A percentile compares a stretch with the other conserved stretches of the same genome.
Conservation (phyloP, 495 filamentous ascomycete genomes). For the Penicillium bovifimosum region DNA sequence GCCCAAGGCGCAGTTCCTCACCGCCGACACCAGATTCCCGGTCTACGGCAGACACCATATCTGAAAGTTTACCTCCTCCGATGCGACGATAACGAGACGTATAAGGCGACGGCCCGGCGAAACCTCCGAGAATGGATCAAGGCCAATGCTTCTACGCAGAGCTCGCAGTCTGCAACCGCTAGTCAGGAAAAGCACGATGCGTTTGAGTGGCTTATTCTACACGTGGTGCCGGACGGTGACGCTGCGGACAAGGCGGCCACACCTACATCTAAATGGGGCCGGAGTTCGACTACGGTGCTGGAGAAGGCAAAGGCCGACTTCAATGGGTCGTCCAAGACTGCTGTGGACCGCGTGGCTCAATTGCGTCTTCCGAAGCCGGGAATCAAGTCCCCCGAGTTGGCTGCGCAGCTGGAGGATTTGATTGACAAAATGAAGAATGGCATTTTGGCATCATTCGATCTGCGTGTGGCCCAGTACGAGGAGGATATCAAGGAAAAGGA, state of each 20-base stretch:
- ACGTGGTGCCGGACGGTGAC: constrained; percentile 64
- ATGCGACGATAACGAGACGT: constrained; percentile 91
- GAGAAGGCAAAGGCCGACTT: constrained; percentile 92
- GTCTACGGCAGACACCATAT: constrained; percentile 88
- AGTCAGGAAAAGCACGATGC: constrained; percentile 85
- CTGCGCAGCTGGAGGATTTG: constrained; percentile 74
- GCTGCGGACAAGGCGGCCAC: constrained; percentile 62
- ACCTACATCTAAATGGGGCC: constrained; percentile 72
- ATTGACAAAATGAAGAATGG: constrained; percentile 79
- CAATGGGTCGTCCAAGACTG: constrained; percentile 74
- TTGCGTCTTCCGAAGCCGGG: constrained; percentile 58
- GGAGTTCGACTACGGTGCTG: constrained; percentile 70
- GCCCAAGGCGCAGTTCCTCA: constrained; percentile 42
- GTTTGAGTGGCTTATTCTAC: constrained; percentile 92
- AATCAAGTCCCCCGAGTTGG: constrained; percentile 60
- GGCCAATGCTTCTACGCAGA: constrained; percentile 52
- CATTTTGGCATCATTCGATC: constrained; percentile 85
- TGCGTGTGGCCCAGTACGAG: constrained; percentile 88
- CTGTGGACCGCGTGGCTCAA: constrained; percentile 77
- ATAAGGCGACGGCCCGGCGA: constrained; percentile 73
- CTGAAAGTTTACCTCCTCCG: constrained; percentile 83
- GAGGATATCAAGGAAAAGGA: constrained; percentile 95
- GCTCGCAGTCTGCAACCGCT: constrained; percentile 28
- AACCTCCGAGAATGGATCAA: constrained; percentile 88
- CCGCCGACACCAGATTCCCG: constrained; percentile 91